A percentile compares a stretch with the other conserved stretches of the same genome.
phyloP scores from a whole-genome alignment of 164 flowering plant species.

The Buxus sempervirens region DNA sequence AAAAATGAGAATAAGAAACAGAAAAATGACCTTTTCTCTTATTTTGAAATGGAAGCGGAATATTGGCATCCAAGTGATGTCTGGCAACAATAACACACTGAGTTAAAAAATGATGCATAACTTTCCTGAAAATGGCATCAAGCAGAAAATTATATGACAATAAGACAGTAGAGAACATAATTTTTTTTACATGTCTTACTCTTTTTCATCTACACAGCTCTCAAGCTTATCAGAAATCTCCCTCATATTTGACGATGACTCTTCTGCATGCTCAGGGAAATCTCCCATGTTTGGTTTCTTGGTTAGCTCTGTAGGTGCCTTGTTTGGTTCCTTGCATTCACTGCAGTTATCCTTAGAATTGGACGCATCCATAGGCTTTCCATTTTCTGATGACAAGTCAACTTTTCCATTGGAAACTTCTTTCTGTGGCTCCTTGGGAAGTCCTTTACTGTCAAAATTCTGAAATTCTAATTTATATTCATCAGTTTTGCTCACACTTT shows the following conservation, averaged over 20 bases:
- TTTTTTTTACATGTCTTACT: constrained; percentile 16
- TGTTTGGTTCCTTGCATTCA: constrained; percentile 21
- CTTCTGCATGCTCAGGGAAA: constrained; percentile 29
- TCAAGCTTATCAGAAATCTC: constrained; percentile 19
- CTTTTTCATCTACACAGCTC: constrained; percentile 11
- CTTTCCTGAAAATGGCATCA: not conserved
- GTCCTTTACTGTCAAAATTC: constrained; percentile 7
- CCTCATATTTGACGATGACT: constrained; percentile 18
- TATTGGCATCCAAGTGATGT: constrained; percentile 13
- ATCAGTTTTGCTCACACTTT: constrained; percentile 14
- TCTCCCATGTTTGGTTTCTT: constrained; percentile 9
- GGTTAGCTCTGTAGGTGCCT: constrained; percentile 12
- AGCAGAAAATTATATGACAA: not conserved
- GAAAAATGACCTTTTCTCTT: constrained; percentile 22
- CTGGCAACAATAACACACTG: constrained; percentile 17
- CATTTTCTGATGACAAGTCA: constrained; percentile 21
- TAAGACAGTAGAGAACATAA: not conserved
- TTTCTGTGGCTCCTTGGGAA: constrained; percentile 16
- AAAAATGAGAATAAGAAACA: not conserved
- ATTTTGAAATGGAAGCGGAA: constrained; percentile 13
- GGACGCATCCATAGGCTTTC: constrained; percentile 11
- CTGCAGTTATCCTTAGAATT: constrained; percentile 16
- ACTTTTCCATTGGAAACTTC: constrained; percentile 21
- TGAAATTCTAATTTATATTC: constrained; percentile 20
- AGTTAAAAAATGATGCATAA: not conserved